Conservation (phyloP, 768 basidiomycete species). For the Pisolithus orientalis region DNA sequence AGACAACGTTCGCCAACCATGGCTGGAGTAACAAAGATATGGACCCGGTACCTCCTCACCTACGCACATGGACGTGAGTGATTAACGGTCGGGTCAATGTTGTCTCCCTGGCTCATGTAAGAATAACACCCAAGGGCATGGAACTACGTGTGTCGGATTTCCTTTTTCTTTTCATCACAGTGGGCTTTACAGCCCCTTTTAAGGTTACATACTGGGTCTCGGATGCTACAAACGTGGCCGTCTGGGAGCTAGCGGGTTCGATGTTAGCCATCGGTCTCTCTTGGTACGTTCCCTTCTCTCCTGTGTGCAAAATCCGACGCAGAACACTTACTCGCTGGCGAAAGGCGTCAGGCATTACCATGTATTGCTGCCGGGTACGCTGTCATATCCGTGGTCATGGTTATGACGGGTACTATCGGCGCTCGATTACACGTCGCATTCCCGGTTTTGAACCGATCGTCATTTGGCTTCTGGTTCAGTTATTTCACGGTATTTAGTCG, state of each 20-base stretch:
- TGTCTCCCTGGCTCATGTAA: not conserved
- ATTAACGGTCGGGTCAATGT: not conserved
- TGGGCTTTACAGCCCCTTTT: slow-evolving; percentile 9
- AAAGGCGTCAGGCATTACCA: slow-evolving; percentile 60
- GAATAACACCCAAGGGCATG: slow-evolving; percentile 31
- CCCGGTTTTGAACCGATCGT: slow-evolving; percentile 71
- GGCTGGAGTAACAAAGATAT: slow-evolving; percentile 71
- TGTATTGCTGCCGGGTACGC: slow-evolving; percentile 68
- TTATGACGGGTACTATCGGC: slow-evolving; percentile 77
- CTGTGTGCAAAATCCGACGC: not conserved
- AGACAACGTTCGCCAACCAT: slow-evolving; percentile 46
- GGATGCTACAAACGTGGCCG: slow-evolving; percentile 17
- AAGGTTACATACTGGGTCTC: slow-evolving; percentile 24
- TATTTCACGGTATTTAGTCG: slow-evolving; percentile 82
- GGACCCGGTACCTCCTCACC: slow-evolving; percentile 60
- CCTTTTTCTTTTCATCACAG: slow-evolving; percentile 22
- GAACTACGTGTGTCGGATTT: slow-evolving; percentile 53
- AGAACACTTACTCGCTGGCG: not conserved
- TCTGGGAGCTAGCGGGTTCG: slow-evolving; percentile 49
- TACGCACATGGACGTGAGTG: slow-evolving; percentile 55
- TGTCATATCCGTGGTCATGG: slow-evolving; percentile 69
- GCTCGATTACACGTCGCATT: slow-evolving; percentile 75
- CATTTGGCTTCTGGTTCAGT: slow-evolving; percentile 86
- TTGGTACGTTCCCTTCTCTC: slow-evolving; percentile 36
- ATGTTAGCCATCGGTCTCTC: slow-evolving; percentile 75